Conservation (phyloP, 192 early-diverging fungal species). For the Linnemannia hyalina region DNA sequence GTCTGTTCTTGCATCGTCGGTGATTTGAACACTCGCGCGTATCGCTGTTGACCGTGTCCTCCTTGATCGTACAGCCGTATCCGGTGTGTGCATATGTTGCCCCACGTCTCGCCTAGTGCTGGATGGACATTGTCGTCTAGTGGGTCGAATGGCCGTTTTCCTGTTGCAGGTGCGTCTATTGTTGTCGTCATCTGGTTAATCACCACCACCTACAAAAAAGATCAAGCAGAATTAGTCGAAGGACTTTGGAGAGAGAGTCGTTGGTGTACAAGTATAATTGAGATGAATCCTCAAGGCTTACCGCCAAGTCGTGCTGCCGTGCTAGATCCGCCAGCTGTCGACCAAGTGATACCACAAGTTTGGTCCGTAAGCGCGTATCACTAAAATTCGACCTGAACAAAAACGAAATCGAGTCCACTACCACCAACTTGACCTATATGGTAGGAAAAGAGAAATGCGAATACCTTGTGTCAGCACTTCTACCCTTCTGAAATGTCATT, state of each 20-base stretch:
- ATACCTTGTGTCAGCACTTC: neutral
- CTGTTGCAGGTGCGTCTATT: slow-evolving; percentile 1
- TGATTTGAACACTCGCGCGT: slow-evolving; percentile 48
- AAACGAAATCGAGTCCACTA: slow-evolving; percentile 43
- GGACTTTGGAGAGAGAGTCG: neutral
- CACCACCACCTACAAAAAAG: slow-evolving; percentile 32
- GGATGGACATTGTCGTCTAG: slow-evolving; percentile 14
- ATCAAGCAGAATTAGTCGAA: neutral
- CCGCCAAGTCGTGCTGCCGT: slow-evolving; percentile 26
- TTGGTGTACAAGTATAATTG: neutral
- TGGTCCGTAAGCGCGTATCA: slow-evolving; percentile 36
- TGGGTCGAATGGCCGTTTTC: neutral
- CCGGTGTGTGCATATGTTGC: slow-evolving; percentile 33
- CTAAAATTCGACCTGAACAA: slow-evolving; percentile 48
- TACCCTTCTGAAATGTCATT: neutral
- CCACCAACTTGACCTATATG: slow-evolving; percentile 33
- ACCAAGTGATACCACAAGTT: slow-evolving; percentile 33
- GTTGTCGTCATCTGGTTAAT: slow-evolving; percentile 59
- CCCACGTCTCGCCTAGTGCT: slow-evolving; percentile 55
- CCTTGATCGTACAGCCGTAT: slow-evolving; percentile 21
- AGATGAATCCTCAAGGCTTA: neutral
- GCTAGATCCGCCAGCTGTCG: slow-evolving; percentile 25
- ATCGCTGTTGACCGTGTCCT: slow-evolving; percentile 13
- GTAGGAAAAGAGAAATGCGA: neutral
- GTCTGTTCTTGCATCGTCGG: slow-evolving; percentile 26